These are phyloP conservation scores for Millerago galiae DNA, from an alignment of 805 yeast species.

Conservation along the genomic window DNA sequence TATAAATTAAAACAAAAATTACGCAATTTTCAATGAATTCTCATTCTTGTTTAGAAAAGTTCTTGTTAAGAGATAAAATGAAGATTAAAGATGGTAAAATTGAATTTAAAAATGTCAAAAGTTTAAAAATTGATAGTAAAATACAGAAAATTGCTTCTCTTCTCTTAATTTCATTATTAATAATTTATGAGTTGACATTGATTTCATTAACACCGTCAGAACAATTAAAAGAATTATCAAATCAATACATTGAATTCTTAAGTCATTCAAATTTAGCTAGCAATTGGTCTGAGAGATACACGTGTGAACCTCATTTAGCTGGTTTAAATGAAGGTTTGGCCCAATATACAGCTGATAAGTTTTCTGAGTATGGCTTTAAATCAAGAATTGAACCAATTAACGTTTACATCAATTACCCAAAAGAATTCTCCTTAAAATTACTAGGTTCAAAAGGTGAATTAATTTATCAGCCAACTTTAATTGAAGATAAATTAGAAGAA, in stretches of 20 bases:
- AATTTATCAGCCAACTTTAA: slow-evolving; percentile 45
- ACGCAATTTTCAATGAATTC: neutral
- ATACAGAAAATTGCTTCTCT: neutral
- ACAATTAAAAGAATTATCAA: slow-evolving; percentile 5
- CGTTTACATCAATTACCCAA: slow-evolving; percentile 59
- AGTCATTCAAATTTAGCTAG: slow-evolving; percentile 33
- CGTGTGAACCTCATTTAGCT: slow-evolving; percentile 52
- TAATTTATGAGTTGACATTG: neutral
- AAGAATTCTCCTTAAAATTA: slow-evolving; percentile 44
- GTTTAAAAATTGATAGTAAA: neutral
- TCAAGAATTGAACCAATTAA: slow-evolving; percentile 51
- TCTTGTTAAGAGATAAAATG: neutral
- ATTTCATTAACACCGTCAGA: neutral
- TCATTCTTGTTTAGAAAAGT: slow-evolving; percentile 7
- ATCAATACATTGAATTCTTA: slow-evolving; percentile 23
- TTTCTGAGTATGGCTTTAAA: slow-evolving; percentile 53
- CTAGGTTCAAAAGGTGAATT: slow-evolving; percentile 24
- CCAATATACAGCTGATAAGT: slow-evolving; percentile 53
- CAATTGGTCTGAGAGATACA: slow-evolving; percentile 48
- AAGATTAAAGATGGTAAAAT: neutral
- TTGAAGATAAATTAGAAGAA: slow-evolving; percentile 46
- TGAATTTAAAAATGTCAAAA: neutral
- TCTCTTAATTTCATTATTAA: neutral
- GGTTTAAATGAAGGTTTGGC: slow-evolving; percentile 44
- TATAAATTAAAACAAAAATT: no score